These are phyloP conservation scores for Trichoderma endophyticum DNA, from an alignment of 2,329 filamentous ascomycete genomes.

Conservation along the genomic window DNA sequence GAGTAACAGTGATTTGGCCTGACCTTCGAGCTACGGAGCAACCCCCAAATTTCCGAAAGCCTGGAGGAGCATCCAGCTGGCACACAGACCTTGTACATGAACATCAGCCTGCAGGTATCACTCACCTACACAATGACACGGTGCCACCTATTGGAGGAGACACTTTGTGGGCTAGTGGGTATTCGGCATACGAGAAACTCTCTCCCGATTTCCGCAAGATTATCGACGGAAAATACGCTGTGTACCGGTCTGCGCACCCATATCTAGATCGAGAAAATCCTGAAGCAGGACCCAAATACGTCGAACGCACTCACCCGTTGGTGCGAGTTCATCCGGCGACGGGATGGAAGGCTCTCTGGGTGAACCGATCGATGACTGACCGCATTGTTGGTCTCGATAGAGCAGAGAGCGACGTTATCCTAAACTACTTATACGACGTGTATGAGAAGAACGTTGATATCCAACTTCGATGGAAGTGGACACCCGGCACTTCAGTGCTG, in stretches of 20 bases:
- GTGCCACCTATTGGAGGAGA: conserved; percentile 64
- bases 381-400: conserved; percentile 67
- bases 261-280: conserved; percentile 65
- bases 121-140: conserved; percentile 67
- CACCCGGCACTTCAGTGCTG: conserved; percentile 60
- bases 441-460: conserved; percentile 70
- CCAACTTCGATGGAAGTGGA: conserved; percentile 70
- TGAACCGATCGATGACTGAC: conserved; percentile 67
- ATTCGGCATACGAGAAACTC: conserved; percentile 70
- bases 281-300: conserved; percentile 57
- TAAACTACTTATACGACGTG: conserved; percentile 65
- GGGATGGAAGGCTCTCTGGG: conserved; percentile 71
- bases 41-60: conserved; percentile 60
- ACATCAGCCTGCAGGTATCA: conserved; percentile 66
- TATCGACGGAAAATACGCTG: conserved; percentile 63
- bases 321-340: conserved; percentile 70
- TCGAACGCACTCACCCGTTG: conserved; percentile 67
- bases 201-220: conserved; percentile 67
- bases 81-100: conserved; percentile 71
- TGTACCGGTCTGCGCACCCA: conserved; percentile 63
- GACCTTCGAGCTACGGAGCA: conserved; percentile 61
- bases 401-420: conserved; percentile 64
- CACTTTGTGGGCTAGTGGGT: conserved; percentile 70
- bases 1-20: conserved; percentile 68
- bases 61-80: conserved; percentile 66